Base-by-base conservation (phyloP, 257 asterid genomes). In the Solanum dulcamara region DNA sequence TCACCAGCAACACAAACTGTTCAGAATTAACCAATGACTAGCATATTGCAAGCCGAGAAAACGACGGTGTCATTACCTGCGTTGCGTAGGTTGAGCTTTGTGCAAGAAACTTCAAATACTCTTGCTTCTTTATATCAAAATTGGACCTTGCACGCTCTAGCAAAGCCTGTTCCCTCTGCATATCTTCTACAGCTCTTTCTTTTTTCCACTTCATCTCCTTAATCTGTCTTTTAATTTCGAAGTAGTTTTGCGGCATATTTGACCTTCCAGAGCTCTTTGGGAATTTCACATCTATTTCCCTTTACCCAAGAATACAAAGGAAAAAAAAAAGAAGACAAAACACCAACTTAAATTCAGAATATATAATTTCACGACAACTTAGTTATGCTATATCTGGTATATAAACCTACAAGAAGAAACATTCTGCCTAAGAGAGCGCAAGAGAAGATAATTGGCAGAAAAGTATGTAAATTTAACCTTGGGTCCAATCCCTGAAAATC, bases 121-220 rank as follows among this genome's bases (percentile, higher is more conserved):
- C 94, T 81, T 70, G 86, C 90, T 91, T 93, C 89, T 91, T 91
- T 18, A 67, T 67, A 84, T 90, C 94, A 84, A 86, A 92, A 46
- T 26, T 90, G 88, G 38, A 64, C 90, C 60, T 93, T 18, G 85
- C 88, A 33, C 48, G 90, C 22, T 88, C 90, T 84, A 93, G 86
- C n/a, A 85, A 83, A 6, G 80, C 85, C 74, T 91, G 90, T 81
- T 91, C 97, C 88, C 94, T 87, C 87, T 86, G 88, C 87, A 91
- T 38, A 83, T 92, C 96, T 85, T 92, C 93, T 70, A 30, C 8
- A 9, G 86, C 18, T 68, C 93, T 88, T 14, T 86, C 92, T 87
- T 90, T 93, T 89, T 89, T 92, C 94, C 96, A 91, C 74, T 51
- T 84, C 15, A 79, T 84, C 88, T 90, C 94, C 89, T 91, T 90